These are phyloP conservation scores for Zygoascus hellenicus DNA, from an alignment of 1,139 yeast genomes.

Conservation along the genomic window DNA sequence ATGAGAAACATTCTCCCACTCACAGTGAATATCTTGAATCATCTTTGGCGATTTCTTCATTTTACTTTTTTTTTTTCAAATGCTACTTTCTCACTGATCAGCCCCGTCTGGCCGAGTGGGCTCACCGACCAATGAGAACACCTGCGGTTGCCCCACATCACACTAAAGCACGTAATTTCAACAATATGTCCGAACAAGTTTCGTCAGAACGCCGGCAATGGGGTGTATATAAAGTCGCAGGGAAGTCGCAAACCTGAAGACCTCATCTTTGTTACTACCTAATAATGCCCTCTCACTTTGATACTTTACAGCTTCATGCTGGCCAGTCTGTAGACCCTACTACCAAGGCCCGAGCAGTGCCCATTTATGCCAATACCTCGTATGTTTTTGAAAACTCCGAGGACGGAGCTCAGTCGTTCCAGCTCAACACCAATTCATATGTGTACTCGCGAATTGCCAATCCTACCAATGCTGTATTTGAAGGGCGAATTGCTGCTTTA, in stretches of 20 bases:
- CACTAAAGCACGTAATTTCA: conserved; percentile 1
- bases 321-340: conserved; percentile 65
- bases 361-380: conserved; percentile 67
- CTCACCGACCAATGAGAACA: too few species aligned
- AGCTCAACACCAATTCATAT: conserved; percentile 73
- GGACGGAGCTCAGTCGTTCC: conserved; percentile 89
- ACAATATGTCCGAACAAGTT: conserved; percentile 1
- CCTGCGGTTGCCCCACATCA: neutral
- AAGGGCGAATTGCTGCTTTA: conserved; percentile 84
- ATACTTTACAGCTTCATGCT: conserved; percentile 90
- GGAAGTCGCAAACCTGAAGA: neutral
- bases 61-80: too few species aligned
- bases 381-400: conserved; percentile 81
- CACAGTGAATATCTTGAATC: too few species aligned
- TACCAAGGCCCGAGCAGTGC: conserved; percentile 76
- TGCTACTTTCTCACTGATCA: too few species aligned
- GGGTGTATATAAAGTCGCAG: neutral
- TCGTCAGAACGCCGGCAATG: conserved; percentile 2
- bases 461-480: conserved; percentile 89
- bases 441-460: conserved; percentile 87
- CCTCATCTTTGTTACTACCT: neutral
- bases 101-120: too few species aligned
- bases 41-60: too few species aligned
- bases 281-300: conserved; percentile 54
- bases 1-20: too few species aligned